Percentiles rank a stretch among this genome's conserved stretches.
Evolutionary conservation across 2,329 filamentous ascomycete species (phyloP).

Genomic region (Colletotrichum tofieldiae): DNA sequence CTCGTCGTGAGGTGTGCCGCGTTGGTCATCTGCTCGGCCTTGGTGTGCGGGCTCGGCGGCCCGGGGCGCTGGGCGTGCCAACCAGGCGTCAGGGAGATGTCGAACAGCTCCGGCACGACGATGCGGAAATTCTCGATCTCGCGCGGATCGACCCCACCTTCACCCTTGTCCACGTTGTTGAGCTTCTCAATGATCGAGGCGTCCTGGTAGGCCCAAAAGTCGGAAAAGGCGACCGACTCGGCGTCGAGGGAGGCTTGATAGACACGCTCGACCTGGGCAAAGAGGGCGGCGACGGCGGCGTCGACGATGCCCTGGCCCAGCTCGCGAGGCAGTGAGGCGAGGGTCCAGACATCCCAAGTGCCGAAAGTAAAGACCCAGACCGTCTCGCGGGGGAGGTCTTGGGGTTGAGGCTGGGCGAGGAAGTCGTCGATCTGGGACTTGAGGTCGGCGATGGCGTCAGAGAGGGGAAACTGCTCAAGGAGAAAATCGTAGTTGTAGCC

Average conservation of each 20-base stretch:
- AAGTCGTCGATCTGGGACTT: constrained; percentile 62
- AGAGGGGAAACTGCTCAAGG: constrained; percentile 59
- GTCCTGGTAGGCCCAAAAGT: constrained; percentile 55
- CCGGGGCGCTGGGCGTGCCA: constrained; percentile 62
- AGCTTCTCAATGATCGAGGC: constrained; percentile 44
- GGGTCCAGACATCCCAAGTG: constrained; percentile 70
- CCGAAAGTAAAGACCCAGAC: constrained; percentile 69
- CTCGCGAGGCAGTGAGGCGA: constrained; percentile 62
- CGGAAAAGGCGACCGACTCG: constrained; percentile 62
- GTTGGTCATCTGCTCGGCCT: constrained; percentile 69
- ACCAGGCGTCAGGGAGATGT: constrained; percentile 68
- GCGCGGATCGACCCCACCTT: constrained; percentile 37
- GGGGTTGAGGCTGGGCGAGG: constrained; percentile 56
- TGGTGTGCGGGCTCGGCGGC: constrained; percentile 62
- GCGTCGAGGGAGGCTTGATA: constrained; percentile 61
- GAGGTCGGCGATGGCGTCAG: constrained; percentile 58
- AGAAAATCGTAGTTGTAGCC: constrained; percentile 63
- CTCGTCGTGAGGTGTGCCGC: constrained; percentile 64
- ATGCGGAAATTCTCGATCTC: constrained; percentile 63
- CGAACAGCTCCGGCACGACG: constrained; percentile 67
- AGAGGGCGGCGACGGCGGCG: constrained; percentile 56
- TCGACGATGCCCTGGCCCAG: constrained; percentile 56
- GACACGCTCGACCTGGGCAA: constrained; percentile 63
- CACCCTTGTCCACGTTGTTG: background rate
- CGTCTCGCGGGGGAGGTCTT: constrained; percentile 60